These are phyloP conservation scores for Blastomyces silverae DNA, from an alignment of 2,329 filamentous ascomycete genomes.

Conservation along the genomic window DNA sequence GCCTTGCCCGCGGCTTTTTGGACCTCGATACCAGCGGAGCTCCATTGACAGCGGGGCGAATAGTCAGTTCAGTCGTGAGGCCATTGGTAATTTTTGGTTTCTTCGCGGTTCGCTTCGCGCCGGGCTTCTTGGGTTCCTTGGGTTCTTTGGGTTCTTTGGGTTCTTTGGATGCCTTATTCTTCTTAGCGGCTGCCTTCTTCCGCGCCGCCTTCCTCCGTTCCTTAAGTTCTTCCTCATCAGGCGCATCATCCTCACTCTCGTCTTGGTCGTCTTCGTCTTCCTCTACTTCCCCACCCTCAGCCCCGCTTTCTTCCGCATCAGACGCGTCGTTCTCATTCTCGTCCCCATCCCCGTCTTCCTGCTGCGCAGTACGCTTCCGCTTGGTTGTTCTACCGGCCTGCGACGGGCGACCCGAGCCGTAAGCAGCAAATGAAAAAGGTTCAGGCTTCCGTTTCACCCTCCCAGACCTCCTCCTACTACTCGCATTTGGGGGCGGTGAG, in stretches of 20 bases:
- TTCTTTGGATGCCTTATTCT: constrained; percentile 36
- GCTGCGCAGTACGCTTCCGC: constrained; percentile 44
- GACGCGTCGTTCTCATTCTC: constrained; percentile 25
- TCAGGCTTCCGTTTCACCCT: constrained; percentile 40
- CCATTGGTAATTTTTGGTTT: constrained; percentile 51
- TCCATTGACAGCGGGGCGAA: constrained; percentile 47
- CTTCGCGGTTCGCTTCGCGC: constrained; percentile 41
- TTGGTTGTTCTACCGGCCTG: constrained; percentile 30
- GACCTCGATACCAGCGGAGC: constrained; percentile 41
- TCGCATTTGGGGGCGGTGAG: constrained; percentile 26
- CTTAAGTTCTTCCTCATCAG: constrained; percentile 35
- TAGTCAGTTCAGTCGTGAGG: constrained; percentile 45
- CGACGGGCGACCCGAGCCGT: constrained; percentile 14
- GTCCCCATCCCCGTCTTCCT: constrained; percentile 26
- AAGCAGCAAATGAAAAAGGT: constrained; percentile 35
- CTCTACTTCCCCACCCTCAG: constrained; percentile 35
- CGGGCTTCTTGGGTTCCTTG: constrained; percentile 51
- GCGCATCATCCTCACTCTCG: constrained; percentile 31
- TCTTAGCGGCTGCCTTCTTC: constrained; percentile 33
- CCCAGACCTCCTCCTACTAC: constrained; percentile 41
- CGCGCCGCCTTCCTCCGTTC: constrained; percentile 47
- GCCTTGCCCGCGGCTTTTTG: constrained; percentile 47
- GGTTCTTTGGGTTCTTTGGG: constrained; percentile 49
- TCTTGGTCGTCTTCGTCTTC: constrained; percentile 25
- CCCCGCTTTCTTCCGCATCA: constrained; percentile 28